phyloP scores from a whole-genome alignment of 23 red algal species.

The Gracilaria gracilis region DNA sequence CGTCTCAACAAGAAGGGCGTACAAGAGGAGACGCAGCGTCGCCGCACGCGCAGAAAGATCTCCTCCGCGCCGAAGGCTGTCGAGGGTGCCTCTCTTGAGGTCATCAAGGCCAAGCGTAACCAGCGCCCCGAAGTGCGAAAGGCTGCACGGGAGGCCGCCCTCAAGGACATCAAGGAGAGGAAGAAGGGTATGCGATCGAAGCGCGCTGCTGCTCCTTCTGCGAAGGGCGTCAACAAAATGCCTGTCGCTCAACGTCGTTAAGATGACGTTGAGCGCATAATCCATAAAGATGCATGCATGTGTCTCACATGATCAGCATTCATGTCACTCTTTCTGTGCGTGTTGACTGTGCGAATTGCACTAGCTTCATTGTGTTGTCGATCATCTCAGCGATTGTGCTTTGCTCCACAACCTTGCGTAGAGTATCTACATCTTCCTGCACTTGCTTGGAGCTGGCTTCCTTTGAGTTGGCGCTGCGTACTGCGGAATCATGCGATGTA shows the following conservation, averaged over 20 bases:
- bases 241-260: slow-evolving; percentile 74
- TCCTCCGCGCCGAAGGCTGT: slow-evolving; percentile 92
- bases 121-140: slow-evolving; percentile 89
- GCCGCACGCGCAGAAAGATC: slow-evolving; percentile 73
- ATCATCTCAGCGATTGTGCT: slow-evolving; percentile 7
- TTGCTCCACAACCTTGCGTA: neutral
- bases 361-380: slow-evolving; percentile 24
- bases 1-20: slow-evolving; percentile 97
- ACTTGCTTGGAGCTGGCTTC: neutral
- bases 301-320: neutral
- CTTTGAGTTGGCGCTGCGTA: neutral
- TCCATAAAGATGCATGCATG: neutral
- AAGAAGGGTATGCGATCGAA: slow-evolving; percentile 67
- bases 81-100: slow-evolving; percentile 94
- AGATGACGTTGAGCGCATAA: neutral
- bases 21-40: slow-evolving; percentile 86
- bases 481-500: neutral
- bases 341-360: neutral
- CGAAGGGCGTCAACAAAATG: slow-evolving; percentile 58
- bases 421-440: neutral
- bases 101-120: slow-evolving; percentile 94
- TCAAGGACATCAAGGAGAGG: slow-evolving; percentile 93
- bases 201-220: neutral
- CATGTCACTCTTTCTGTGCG: neutral
- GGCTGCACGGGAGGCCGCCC: slow-evolving; percentile 84